phyloP scores from a whole-genome alignment of 345 rosid genomes.

The Citrus reticulata region DNA sequence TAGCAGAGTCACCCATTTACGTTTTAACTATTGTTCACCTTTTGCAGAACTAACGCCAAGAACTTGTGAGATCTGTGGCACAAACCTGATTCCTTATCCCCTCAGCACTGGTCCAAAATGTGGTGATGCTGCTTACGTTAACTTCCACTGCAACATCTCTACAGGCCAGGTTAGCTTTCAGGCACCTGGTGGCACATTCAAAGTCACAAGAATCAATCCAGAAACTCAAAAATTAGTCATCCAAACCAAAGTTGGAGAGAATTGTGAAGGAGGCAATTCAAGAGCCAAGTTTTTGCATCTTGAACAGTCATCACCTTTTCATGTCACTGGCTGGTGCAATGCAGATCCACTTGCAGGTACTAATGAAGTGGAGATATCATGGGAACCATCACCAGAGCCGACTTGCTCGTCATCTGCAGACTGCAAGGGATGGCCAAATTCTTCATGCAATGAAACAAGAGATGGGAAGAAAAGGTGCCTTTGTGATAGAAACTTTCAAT shows the following conservation, averaged over 20 bases:
- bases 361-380: conserved; percentile 47
- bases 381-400: conserved; percentile 58
- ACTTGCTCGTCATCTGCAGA: conserved; percentile 39
- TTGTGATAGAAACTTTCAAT: conserved; percentile 36
- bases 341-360: conserved; percentile 16
- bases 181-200: conserved; percentile 17
- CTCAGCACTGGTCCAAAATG: conserved; percentile 54
- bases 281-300: not conserved
- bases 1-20: not conserved
- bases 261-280: conserved; percentile 18
- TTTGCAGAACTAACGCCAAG: conserved; percentile 11
- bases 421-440: conserved; percentile 57
- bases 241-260: conserved; percentile 21
- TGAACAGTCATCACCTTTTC: conserved; percentile 22
- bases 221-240: conserved; percentile 4
- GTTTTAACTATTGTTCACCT: conserved; percentile 1
- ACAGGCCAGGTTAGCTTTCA: conserved; percentile 43
- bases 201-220: conserved; percentile 25
- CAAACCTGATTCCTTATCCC: conserved; percentile 55
- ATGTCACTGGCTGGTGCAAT: conserved; percentile 31
- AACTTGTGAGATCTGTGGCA: conserved; percentile 47
- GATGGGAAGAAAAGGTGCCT: conserved; percentile 35
- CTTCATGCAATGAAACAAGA: conserved; percentile 35
- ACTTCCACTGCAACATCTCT: conserved; percentile 43
- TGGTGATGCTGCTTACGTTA: conserved; percentile 55